A percentile compares a stretch with the other conserved stretches of the same genome.
These are phyloP conservation scores for Paramecium tetraurelia DNA, from an alignment of 73 alveolate species.

Conservation along the genomic window DNA sequence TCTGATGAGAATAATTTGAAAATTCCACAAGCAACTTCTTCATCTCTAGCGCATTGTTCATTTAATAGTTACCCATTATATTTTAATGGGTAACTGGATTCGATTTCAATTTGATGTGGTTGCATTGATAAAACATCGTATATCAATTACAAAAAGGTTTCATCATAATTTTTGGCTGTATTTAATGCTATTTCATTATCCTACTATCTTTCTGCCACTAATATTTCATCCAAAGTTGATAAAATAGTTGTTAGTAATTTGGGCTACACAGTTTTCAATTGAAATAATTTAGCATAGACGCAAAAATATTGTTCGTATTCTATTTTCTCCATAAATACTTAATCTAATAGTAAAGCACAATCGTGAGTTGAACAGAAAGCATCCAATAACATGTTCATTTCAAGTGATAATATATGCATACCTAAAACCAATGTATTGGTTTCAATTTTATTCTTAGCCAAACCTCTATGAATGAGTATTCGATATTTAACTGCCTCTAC, in stretches of 20 bases:
- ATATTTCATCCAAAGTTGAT: slow-evolving; percentile 1
- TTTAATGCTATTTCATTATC: not conserved
- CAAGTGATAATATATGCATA: not conserved
- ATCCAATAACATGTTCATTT: not conserved
- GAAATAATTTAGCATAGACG: slow-evolving; percentile 19
- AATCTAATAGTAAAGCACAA: not conserved
- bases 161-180: slow-evolving; percentile 22
- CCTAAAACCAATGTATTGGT: not conserved
- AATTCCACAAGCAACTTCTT: slow-evolving; percentile 2
- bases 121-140: not conserved
- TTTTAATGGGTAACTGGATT: not conserved
- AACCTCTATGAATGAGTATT: not conserved
- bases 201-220: not conserved
- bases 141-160: not conserved
- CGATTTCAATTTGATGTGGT: not conserved
- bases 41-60: not conserved
- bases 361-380: not conserved
- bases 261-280: not conserved
- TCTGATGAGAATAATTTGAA: not conserved
- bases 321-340: slow-evolving; percentile 4
- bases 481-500: not conserved
- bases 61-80: not conserved
- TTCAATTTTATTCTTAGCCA: not conserved
- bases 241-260: not conserved
- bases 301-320: not conserved